Percentiles rank a stretch among this genome's conserved stretches.
Conservation (phyloP, 2,329 filamentous ascomycete genomes). For the Penicillium sumatraense region DNA sequence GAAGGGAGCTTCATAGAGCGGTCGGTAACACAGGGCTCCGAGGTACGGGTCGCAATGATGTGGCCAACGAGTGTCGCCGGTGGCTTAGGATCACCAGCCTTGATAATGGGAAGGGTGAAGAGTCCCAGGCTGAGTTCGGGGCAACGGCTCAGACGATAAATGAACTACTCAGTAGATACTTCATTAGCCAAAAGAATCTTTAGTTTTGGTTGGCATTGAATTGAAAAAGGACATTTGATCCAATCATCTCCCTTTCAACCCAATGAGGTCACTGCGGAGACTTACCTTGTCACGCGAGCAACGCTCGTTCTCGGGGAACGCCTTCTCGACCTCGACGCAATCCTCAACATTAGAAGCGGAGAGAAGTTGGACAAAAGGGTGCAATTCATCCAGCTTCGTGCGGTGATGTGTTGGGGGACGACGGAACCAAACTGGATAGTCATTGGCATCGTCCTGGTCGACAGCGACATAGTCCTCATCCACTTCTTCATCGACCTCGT, state of each 20-base stretch:
- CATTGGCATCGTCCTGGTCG: conserved; percentile 46
- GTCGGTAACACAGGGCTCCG: conserved; percentile 68
- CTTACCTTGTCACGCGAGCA: conserved; percentile 64
- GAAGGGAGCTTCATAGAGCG: conserved; percentile 74
- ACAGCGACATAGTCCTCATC: conserved; percentile 49
- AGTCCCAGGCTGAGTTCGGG: conserved; percentile 79
- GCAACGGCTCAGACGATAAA: conserved; percentile 75
- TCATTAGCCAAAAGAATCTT: conserved; percentile 15
- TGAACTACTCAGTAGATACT: conserved; percentile 58
- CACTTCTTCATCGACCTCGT: conserved; percentile 39
- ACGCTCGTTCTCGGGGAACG: conserved; percentile 63
- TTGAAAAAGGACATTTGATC: too few species aligned
- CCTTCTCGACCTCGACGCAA: conserved; percentile 63
- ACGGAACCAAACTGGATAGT: conserved; percentile 48
- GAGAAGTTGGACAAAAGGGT: conserved; percentile 76
- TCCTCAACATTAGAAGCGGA: conserved; percentile 58
- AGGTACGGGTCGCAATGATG: conserved; percentile 74
- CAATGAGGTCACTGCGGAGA: not conserved
- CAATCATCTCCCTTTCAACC: too few species aligned
- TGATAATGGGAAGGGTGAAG: conserved; percentile 66
- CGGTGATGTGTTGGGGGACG: conserved; percentile 42
- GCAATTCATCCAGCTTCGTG: conserved; percentile 60
- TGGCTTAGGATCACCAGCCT: conserved; percentile 62
- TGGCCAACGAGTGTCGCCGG: conserved; percentile 72
- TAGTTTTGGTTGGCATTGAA: too few species aligned